These are phyloP conservation scores for Epichloe aotearoae DNA, from an alignment of 2,329 filamentous ascomycete genomes.

Conservation along the genomic window DNA sequence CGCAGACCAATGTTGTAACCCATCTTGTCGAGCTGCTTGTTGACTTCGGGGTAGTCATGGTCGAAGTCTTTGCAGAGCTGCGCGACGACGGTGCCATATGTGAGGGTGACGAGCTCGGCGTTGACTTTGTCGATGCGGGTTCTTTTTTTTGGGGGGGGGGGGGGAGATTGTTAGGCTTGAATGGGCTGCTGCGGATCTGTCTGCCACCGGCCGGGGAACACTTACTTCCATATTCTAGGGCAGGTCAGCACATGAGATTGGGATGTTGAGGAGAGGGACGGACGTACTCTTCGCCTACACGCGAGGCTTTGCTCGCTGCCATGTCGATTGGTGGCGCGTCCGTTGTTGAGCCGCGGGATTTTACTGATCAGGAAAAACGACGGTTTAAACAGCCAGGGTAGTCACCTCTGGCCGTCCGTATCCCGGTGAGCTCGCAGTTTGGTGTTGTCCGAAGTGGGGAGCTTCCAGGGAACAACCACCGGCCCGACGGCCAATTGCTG, in stretches of 20 bases:
- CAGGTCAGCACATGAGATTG: constrained; percentile 14
- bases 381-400: neutral
- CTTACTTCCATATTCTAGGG: constrained; percentile 83
- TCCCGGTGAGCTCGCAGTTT: neutral
- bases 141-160: constrained; percentile 44
- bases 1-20: constrained; percentile 96
- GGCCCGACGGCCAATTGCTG: constrained; percentile 20
- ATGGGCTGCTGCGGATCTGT: neutral
- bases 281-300: constrained; percentile 49
- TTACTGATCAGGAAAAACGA: neutral
- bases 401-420: neutral
- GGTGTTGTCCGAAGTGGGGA: neutral
- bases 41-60: constrained; percentile 85
- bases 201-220: constrained; percentile 8
- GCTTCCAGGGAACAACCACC: constrained; percentile 17
- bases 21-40: constrained; percentile 97
- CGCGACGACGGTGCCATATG: constrained; percentile 93
- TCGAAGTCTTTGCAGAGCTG: constrained; percentile 96
- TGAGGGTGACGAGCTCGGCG: constrained; percentile 90
- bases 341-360: neutral
- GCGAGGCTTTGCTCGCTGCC: constrained; percentile 47
- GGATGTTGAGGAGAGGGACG: neutral
- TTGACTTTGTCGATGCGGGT: constrained; percentile 96
- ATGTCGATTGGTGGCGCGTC: constrained; percentile 19
- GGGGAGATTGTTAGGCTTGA: constrained; percentile 16